Evolutionary conservation across 2,329 filamentous ascomycete genomes (phyloP).

Genomic region (Colletotrichum scovillei): DNA sequence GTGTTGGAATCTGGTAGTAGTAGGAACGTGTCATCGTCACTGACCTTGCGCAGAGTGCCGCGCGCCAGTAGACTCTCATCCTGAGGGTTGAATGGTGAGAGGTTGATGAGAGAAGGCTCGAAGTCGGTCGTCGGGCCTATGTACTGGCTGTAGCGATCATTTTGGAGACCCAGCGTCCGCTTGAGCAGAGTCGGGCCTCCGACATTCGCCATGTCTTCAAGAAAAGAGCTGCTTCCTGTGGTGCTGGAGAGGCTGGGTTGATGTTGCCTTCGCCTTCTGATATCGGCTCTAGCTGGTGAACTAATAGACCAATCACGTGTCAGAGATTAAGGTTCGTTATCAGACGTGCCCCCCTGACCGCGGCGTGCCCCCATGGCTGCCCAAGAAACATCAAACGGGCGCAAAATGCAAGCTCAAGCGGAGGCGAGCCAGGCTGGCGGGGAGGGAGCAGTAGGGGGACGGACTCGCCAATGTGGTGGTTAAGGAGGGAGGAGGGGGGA

Average conservation of each 20-base stretch:
- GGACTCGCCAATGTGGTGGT: background rate
- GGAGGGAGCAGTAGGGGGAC: background rate
- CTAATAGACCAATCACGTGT: conserved; percentile 64
- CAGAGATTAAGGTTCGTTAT: conserved; percentile 47
- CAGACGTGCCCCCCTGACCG: conserved; percentile 26
- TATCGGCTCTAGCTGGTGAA: conserved; percentile 67
- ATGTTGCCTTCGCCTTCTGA: conserved; percentile 63
- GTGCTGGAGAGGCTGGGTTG: conserved; percentile 71
- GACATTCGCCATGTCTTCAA: conserved; percentile 78
- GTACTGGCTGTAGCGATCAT: conserved; percentile 83
- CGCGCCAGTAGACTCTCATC: conserved; percentile 81
- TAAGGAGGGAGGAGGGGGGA: background rate
- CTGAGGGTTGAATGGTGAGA: conserved; percentile 83
- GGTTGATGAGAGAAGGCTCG: conserved; percentile 84
- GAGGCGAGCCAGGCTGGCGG: background rate
- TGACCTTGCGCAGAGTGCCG: conserved; percentile 79
- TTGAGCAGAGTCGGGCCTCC: conserved; percentile 74
- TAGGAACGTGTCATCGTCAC: conserved; percentile 82
- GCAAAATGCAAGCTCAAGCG: conserved; percentile 26
- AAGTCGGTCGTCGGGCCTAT: conserved; percentile 87
- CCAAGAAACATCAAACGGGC: conserved; percentile 24
- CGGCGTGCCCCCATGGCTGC: conserved; percentile 22
- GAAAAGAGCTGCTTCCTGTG: conserved; percentile 69
- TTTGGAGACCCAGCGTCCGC: conserved; percentile 79
- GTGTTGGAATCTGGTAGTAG: conserved; percentile 81